These are phyloP conservation scores for Leucoagaricus sp. DNA, from an alignment of 1,284 basidiomycete species.

Conservation along the genomic window DNA sequence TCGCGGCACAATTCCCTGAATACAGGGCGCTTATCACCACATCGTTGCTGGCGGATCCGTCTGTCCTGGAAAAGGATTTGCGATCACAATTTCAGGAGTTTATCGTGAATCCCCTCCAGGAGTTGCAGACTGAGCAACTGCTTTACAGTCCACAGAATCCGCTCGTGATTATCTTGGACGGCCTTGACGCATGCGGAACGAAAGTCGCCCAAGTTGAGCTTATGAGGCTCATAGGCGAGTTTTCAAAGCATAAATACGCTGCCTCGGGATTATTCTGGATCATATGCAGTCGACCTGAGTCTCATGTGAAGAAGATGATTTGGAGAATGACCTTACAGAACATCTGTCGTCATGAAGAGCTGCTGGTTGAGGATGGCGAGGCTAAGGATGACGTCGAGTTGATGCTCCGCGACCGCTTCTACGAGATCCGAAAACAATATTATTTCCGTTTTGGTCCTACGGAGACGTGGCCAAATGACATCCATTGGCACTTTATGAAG, in stretches of 20 bases:
- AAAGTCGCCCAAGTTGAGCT: neutral
- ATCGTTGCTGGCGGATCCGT: conserved; percentile 4
- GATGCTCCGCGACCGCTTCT: conserved; percentile 1
- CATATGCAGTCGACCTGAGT: neutral
- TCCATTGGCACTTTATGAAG: neutral
- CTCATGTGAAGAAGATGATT: neutral
- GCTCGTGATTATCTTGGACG: conserved; percentile 6
- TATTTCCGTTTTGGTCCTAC: neutral
- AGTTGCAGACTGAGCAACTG: neutral
- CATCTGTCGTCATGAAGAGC: neutral
- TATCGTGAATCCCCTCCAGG: conserved; percentile 3
- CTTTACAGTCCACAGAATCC: neutral
- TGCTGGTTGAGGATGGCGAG: neutral
- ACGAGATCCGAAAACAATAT: neutral
- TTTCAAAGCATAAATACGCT: neutral
- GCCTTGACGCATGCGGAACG: conserved; percentile 1
- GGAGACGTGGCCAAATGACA: neutral
- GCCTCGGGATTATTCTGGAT: neutral
- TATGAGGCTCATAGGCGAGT: neutral
- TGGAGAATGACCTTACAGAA: neutral
- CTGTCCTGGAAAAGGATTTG: conserved; percentile 10
- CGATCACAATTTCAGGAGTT: conserved; percentile 2
- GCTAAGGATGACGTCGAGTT: neutral
- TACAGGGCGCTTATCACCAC: neutral
- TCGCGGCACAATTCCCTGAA: neutral